Conservation (phyloP, 352 stramenopile genomes). For the Globisporangium orthogonon region DNA sequence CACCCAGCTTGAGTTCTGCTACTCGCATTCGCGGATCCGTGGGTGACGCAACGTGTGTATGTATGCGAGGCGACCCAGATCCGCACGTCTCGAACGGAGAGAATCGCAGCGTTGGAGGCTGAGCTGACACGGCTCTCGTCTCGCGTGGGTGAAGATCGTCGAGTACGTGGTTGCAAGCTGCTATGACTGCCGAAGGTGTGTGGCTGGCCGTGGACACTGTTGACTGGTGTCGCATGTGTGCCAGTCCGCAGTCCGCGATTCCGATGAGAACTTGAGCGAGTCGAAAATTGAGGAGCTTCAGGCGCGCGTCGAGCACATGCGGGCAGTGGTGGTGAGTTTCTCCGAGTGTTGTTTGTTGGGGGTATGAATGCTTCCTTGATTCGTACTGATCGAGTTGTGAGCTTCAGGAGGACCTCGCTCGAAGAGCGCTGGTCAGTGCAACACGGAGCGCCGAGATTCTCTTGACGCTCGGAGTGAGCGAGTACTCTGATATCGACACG, state of each 20-base stretch:
- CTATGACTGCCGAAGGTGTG: too few species aligned
- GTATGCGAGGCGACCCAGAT: constrained; percentile 6
- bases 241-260: background rate
- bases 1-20: too few species aligned
- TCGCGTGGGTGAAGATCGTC: background rate
- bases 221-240: too few species aligned
- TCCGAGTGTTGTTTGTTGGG: background rate
- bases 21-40: too few species aligned
- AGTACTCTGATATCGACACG: constrained; percentile 15
- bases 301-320: constrained; percentile 3
- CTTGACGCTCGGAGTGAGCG: constrained; percentile 6
- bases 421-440: constrained; percentile 1
- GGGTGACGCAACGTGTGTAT: background rate
- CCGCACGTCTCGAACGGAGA: background rate
- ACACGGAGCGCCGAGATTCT: constrained; percentile 9
- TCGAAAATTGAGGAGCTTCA: constrained; percentile 5
- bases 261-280: constrained; percentile 10
- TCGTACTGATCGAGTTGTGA: background rate
- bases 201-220: too few species aligned
- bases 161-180: background rate
- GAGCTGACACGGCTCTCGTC: constrained; percentile 2
- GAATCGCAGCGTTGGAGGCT: background rate
- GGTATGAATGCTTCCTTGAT: too few species aligned
- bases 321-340: constrained; percentile 5
- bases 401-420: constrained; percentile 8